Percentiles rank a stretch among this genome's conserved stretches.
These are phyloP conservation scores for Penicillium concentricum DNA, from an alignment of 2,329 filamentous ascomycete genomes.

Conservation along the genomic window DNA sequence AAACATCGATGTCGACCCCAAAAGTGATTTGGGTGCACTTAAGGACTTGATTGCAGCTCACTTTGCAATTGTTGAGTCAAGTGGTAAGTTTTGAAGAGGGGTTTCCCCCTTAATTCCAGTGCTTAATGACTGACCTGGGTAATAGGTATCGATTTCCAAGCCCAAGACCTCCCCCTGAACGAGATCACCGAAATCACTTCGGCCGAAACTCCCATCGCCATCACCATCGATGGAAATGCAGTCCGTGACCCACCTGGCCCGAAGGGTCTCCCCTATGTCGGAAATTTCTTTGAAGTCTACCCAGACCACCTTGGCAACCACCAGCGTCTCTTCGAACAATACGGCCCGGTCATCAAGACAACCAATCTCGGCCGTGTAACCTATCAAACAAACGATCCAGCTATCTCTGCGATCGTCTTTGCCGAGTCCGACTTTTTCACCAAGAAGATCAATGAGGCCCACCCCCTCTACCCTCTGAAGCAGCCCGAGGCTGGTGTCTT, in stretches of 20 bases:
- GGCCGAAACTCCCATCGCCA: slow-evolving; percentile 8
- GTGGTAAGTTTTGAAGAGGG: not conserved
- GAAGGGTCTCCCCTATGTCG: slow-evolving; percentile 41
- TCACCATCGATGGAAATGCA: slow-evolving; percentile 14
- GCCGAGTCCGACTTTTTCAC: slow-evolving; percentile 54
- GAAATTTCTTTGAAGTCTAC: slow-evolving; percentile 56
- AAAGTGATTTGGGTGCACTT: not conserved
- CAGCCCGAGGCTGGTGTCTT: slow-evolving; percentile 32
- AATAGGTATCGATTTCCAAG: slow-evolving; percentile 25
- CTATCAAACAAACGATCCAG: slow-evolving; percentile 54
- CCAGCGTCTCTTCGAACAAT: slow-evolving; percentile 54
- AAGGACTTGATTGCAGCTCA: slow-evolving; percentile 12
- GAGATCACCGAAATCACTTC: slow-evolving; percentile 20
- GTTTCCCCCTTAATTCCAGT: not conserved
- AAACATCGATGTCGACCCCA: slow-evolving; percentile 5
- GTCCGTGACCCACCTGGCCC: slow-evolving; percentile 15
- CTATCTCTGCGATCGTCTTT: slow-evolving; percentile 48
- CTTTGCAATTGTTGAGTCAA: slow-evolving; percentile 14
- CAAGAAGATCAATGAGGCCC: slow-evolving; percentile 48
- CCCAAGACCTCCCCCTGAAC: slow-evolving; percentile 5
- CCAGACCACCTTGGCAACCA: slow-evolving; percentile 60
- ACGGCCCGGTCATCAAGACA: slow-evolving; percentile 54
- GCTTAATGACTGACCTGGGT: not conserved
- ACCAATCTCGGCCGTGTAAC: slow-evolving; percentile 52
- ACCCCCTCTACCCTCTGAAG: slow-evolving; percentile 32